phyloP scores from a whole-genome alignment of 805 yeast genomes.

The Nakazawaea siamensis region DNA sequence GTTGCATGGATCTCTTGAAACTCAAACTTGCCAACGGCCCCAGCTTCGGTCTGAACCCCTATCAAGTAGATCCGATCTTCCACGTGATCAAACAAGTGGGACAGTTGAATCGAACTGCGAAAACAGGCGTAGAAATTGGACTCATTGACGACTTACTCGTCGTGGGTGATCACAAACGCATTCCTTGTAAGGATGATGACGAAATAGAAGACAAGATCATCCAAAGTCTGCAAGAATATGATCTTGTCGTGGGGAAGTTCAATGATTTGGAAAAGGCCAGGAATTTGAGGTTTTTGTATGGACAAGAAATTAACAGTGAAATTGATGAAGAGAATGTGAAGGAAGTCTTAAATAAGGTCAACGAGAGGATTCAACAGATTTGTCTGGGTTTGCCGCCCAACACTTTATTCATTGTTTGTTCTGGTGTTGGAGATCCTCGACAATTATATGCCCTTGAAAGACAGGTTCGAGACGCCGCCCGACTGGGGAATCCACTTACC shows the following conservation, averaged over 20 bases:
- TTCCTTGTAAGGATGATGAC: slow-evolving; percentile 47
- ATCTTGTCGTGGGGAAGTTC: slow-evolving; percentile 46
- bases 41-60: slow-evolving; percentile 48
- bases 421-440: too few relatives aligned
- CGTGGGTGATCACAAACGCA: too few relatives aligned
- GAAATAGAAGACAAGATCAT: slow-evolving; percentile 39
- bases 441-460: too few relatives aligned
- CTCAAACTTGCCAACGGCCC: slow-evolving; percentile 61
- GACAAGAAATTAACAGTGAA: slow-evolving; percentile 1
- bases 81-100: slow-evolving; percentile 23
- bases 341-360: slow-evolving; percentile 25
- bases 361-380: slow-evolving; percentile 36
- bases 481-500: too few relatives aligned
- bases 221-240: slow-evolving; percentile 28
- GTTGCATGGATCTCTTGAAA: slow-evolving; percentile 73
- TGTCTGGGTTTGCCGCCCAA: slow-evolving; percentile 47
- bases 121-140: too few relatives aligned
- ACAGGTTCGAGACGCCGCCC: too few relatives aligned
- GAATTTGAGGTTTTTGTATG: slow-evolving; percentile 17
- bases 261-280: slow-evolving; percentile 48
- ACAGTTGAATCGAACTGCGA: slow-evolving; percentile 18
- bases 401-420: slow-evolving; percentile 50
- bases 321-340: slow-evolving; percentile 7
- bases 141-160: too few relatives aligned
- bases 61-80: slow-evolving; percentile 34